phyloP scores from a whole-genome alignment of 2,329 filamentous ascomycete species.

The Hansfordia pulvinata region DNA sequence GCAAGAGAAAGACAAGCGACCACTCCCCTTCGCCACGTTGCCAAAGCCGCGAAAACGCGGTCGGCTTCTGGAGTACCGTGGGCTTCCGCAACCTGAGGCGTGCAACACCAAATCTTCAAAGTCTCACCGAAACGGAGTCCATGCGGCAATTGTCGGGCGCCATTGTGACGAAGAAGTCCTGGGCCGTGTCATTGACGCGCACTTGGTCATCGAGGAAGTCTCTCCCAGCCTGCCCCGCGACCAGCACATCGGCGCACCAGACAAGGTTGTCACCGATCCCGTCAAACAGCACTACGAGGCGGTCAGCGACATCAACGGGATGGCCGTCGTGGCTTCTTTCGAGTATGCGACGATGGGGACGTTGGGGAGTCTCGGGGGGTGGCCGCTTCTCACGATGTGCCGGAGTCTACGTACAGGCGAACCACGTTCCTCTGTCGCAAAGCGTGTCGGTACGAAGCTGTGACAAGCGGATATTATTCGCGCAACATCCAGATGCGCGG shows the following conservation, averaged over 20 bases:
- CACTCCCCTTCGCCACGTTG: constrained; percentile 11
- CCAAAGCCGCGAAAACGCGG: too few species aligned
- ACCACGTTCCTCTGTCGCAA: constrained; percentile 12
- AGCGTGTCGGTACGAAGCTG: constrained; percentile 13
- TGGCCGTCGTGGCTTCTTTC: constrained; percentile 12
- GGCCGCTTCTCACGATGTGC: neutral
- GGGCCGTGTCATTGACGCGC: constrained; percentile 4
- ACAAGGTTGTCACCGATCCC: constrained; percentile 4
- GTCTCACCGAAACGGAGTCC: too few species aligned
- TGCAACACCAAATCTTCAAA: too few species aligned
- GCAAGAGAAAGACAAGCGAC: constrained; percentile 5
- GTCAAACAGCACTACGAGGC: constrained; percentile 8
- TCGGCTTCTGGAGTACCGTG: too few species aligned
- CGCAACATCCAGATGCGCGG: constrained; percentile 13
- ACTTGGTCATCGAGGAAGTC: constrained; percentile 6
- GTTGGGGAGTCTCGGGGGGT: constrained; percentile 5
- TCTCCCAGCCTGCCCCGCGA: constrained; percentile 1
- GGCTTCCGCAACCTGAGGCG: constrained; percentile 1
- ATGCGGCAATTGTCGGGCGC: constrained; percentile 10
- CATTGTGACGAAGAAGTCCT: constrained; percentile 11
- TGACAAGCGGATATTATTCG: constrained; percentile 9
- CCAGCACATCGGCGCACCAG: constrained; percentile 7
- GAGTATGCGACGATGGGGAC: constrained; percentile 9
- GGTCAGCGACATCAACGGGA: constrained; percentile 15
- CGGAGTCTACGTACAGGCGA: constrained; percentile 1